These are phyloP conservation scores for Senna tora DNA, from an alignment of 306 rosid genomes.

Conservation along the genomic window DNA sequence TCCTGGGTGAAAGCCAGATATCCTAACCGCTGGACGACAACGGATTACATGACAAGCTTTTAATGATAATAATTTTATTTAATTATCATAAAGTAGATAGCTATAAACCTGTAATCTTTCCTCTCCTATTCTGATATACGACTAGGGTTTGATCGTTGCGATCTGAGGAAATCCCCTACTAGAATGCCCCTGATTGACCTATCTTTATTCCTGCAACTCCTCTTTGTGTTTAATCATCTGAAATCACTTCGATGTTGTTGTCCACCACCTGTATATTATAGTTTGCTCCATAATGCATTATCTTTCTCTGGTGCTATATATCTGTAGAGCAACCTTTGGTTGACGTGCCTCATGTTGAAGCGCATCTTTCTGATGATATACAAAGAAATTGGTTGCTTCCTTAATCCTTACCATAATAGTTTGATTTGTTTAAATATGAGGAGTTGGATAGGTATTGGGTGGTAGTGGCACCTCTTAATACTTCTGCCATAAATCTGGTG, in stretches of 20 bases:
- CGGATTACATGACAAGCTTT: neutral
- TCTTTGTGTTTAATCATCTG: neutral
- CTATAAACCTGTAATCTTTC: neutral
- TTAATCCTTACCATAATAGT: no score
- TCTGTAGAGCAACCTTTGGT: no score
- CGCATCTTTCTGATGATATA: slow-evolving; percentile 49
- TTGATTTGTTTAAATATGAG: neutral
- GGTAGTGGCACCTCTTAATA: neutral
- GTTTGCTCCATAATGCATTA: slow-evolving; percentile 61
- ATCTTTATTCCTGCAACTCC: neutral
- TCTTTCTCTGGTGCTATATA: no score
- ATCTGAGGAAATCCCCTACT: neutral
- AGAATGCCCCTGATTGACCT: neutral
- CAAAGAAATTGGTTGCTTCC: slow-evolving; percentile 55
- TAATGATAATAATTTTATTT: neutral
- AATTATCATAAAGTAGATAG: no score
- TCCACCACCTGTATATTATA: no score
- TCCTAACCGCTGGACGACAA: slow-evolving; percentile 36
- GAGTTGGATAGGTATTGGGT: neutral
- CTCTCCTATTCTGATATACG: neutral
- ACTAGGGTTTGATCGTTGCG: no score
- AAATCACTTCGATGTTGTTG: neutral
- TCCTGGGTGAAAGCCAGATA: slow-evolving; percentile 82
- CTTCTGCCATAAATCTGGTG: neutral
- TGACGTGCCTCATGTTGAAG: no score